Base-by-base conservation (phyloP, 2,329 filamentous ascomycete species). In the Myriosclerotinia duriaeana region DNA sequence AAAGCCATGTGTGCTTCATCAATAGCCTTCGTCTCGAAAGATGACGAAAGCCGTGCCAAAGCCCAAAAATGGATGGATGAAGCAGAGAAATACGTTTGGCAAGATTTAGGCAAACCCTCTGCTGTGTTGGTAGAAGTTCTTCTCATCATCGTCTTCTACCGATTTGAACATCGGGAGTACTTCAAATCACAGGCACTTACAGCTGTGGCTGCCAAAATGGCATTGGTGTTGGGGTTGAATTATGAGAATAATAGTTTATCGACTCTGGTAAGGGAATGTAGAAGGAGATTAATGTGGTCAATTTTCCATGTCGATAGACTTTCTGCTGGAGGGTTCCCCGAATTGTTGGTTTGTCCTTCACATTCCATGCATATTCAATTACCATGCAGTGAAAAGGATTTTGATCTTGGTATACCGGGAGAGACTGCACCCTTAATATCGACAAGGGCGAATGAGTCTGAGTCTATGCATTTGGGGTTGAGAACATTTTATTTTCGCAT, bases 391-490 rank as follows among this genome's bases (percentile, higher is more conserved):
- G 63, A 65, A 26, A 65, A 65, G 26, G 63, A 65, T 36, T 65
- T 65, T n/a, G 63, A 65, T 60, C 54, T 65, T 52, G 63, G 53
- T 26, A 65, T 65, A 60, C 63, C 63, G 20, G 63, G 63, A n/a
- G 63, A 65, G 54, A 65, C 54, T n/a, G 63, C 63, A 14, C 46
- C 54, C 34, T 60, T 65, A 17, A 52, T 40, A 30, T 42, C 53
- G 7, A 60, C 36, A 5, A 59, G 63, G 50, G 53, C 44, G 0
- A 60, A 65, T 30, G 63, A 65, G 22, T 22, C 63, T 20, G 54
- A 65, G 36, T 65, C 63, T n/a, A 60, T 60, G 56, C 63, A 65
- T 26, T 52, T 65, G 63, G 63, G 63, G 4, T 36, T 65, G 46
- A 59, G 63, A 17, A 50, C 63, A 34, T 65, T 65, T 15, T 65